Conservation (phyloP, 805 yeast genomes). For the Candida gorgasii region DNA sequence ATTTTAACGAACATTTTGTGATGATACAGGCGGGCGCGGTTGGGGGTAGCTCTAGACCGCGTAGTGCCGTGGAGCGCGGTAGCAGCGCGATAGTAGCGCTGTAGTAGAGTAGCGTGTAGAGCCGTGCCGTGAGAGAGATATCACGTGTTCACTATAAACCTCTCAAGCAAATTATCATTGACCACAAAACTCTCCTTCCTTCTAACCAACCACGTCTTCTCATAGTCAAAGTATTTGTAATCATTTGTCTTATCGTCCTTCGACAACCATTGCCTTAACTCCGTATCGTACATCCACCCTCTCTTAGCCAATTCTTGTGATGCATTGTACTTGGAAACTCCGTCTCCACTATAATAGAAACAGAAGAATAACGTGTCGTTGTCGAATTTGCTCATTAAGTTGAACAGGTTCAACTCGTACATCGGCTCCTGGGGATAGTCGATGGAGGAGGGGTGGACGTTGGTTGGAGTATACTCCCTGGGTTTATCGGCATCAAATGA, state of each 20-base stretch:
- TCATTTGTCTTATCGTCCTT: conserved; percentile 53
- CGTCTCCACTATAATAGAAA: conserved; percentile 76
- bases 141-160: conserved; percentile 2
- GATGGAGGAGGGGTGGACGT: conserved; percentile 86
- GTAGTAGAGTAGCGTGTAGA: no score
- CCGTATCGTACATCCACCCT: conserved; percentile 80
- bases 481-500: conserved; percentile 89
- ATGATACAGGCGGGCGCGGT: no score
- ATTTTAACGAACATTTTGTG: background rate
- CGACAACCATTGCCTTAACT: conserved; percentile 78
- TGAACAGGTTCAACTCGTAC: conserved; percentile 61
- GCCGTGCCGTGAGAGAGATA: no score
- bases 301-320: conserved; percentile 77
- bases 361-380: conserved; percentile 88
- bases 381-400: conserved; percentile 69
- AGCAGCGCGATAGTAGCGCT: no score
- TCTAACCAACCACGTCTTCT: conserved; percentile 53
- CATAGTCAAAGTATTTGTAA: conserved; percentile 87
- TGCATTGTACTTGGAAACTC: conserved; percentile 49
- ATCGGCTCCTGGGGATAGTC: conserved; percentile 88
- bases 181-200: conserved; percentile 39
- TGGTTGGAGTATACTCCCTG: conserved; percentile 68
- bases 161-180: background rate
- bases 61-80: no score
- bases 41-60: no score